Evolutionary conservation across 495 filamentous ascomycete genomes (phyloP).

Genomic region (Penicillium waksmanii): DNA sequence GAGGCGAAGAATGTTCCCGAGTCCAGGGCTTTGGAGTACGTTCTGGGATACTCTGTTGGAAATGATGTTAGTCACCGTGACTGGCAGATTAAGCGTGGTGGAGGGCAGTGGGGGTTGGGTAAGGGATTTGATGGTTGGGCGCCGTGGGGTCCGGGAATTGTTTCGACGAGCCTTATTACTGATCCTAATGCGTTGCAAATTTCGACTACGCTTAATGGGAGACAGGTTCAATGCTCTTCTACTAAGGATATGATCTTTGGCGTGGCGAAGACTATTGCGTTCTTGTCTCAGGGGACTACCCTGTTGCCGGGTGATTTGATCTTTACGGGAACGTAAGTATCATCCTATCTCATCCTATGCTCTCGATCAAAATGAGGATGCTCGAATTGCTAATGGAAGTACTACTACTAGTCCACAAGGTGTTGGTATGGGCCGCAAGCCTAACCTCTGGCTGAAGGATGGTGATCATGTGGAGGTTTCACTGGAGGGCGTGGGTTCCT

Average conservation of each 20-base stretch:
- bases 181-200: conserved; percentile 73
- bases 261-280: conserved; percentile 72
- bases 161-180: conserved; percentile 63
- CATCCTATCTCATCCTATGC: too few species aligned
- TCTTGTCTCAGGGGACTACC: conserved; percentile 77
- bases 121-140: conserved; percentile 92
- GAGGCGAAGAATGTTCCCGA: conserved; percentile 69
- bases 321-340: conserved; percentile 80
- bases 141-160: conserved; percentile 83
- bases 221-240: conserved; percentile 70
- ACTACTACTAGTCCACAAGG: conserved; percentile 64
- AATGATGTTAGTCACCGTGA: conserved; percentile 85
- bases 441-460: conserved; percentile 76
- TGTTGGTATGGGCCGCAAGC: conserved; percentile 77
- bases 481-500: conserved; percentile 71
- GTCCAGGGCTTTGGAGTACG: conserved; percentile 68
- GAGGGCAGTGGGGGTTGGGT: conserved; percentile 79
- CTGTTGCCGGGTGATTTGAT: conserved; percentile 80
- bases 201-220: conserved; percentile 70
- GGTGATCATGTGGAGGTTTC: conserved; percentile 78
- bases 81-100: conserved; percentile 79
- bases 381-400: too few species aligned
- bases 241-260: conserved; percentile 85
- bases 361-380: too few species aligned
- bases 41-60: conserved; percentile 79